Percentiles rank a stretch among this genome's conserved stretches.
Evolutionary conservation across 495 filamentous ascomycete species (phyloP).

Genomic region (Penicillium angulare): DNA sequence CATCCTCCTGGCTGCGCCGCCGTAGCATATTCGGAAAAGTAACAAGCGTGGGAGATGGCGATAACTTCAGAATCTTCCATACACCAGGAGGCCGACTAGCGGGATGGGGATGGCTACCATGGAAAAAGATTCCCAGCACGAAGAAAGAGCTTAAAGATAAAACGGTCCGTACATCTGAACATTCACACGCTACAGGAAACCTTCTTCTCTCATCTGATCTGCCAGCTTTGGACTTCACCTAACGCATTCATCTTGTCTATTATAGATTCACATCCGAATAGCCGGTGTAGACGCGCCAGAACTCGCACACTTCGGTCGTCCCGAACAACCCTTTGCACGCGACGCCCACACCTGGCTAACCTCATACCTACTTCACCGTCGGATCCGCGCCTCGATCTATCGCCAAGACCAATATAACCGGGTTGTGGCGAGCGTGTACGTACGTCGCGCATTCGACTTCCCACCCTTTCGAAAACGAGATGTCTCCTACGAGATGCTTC

Average conservation of each 20-base stretch:
- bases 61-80: slow-evolving; percentile 91
- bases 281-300: slow-evolving; percentile 95
- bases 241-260: background rate
- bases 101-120: slow-evolving; percentile 88
- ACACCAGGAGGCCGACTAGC: slow-evolving; percentile 82
- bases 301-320: slow-evolving; percentile 83
- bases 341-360: slow-evolving; percentile 81
- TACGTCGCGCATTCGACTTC: slow-evolving; percentile 60
- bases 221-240: background rate
- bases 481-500: slow-evolving; percentile 87
- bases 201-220: background rate
- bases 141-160: slow-evolving; percentile 67
- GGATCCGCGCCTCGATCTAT: slow-evolving; percentile 77
- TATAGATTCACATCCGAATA: slow-evolving; percentile 73
- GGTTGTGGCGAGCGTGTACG: slow-evolving; percentile 80
- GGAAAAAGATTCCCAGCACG: slow-evolving; percentile 66
- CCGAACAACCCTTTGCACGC: slow-evolving; percentile 76
- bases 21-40: slow-evolving; percentile 79
- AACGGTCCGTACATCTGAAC: slow-evolving; percentile 58
- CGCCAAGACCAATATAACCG: slow-evolving; percentile 88
- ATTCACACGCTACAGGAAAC: background rate
- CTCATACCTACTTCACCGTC: slow-evolving; percentile 65
- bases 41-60: slow-evolving; percentile 93
- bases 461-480: slow-evolving; percentile 62
- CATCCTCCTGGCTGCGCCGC: slow-evolving; percentile 61